A percentile compares a stretch with the other conserved stretches of the same genome.
Evolutionary conservation across 805 yeast genomes (phyloP).

Genomic region (Lipomyces oligophaga): DNA sequence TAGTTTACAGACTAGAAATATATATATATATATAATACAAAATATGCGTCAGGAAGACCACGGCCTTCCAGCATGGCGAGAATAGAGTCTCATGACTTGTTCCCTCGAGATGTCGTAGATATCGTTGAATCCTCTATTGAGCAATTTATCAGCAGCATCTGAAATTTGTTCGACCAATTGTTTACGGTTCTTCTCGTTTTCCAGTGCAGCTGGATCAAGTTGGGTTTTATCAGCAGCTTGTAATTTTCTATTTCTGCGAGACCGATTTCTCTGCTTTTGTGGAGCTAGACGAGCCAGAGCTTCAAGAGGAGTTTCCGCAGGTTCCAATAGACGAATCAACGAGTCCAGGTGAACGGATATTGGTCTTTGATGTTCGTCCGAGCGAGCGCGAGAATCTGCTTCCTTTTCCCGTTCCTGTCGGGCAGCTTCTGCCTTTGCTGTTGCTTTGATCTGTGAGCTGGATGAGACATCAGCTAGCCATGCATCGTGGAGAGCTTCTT

Average conservation of each 20-base stretch:
- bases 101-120: slow-evolving; percentile 56
- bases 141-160: slow-evolving; percentile 46
- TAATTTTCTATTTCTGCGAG: neutral
- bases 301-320: slow-evolving; percentile 59
- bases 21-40: too few relatives aligned
- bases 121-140: slow-evolving; percentile 43
- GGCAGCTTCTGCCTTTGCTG: slow-evolving; percentile 38
- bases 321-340: slow-evolving; percentile 48
- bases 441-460: slow-evolving; percentile 40
- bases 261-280: slow-evolving; percentile 8
- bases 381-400: slow-evolving; percentile 5
- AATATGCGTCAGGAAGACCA: too few relatives aligned
- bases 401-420: slow-evolving; percentile 25
- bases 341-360: slow-evolving; percentile 31
- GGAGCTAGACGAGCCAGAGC: slow-evolving; percentile 41
- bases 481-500: slow-evolving; percentile 40
- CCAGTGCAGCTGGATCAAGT: slow-evolving; percentile 1
- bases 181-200: slow-evolving; percentile 31
- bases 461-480: slow-evolving; percentile 40
- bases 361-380: slow-evolving; percentile 16
- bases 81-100: slow-evolving; percentile 48
- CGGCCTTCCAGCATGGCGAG: slow-evolving; percentile 44
- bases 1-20: too few relatives aligned
- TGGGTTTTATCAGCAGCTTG: slow-evolving; percentile 14
- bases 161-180: slow-evolving; percentile 43